These are phyloP conservation scores for Aspergillus indologenus DNA, from an alignment of 495 filamentous ascomycete species.

Conservation along the genomic window DNA sequence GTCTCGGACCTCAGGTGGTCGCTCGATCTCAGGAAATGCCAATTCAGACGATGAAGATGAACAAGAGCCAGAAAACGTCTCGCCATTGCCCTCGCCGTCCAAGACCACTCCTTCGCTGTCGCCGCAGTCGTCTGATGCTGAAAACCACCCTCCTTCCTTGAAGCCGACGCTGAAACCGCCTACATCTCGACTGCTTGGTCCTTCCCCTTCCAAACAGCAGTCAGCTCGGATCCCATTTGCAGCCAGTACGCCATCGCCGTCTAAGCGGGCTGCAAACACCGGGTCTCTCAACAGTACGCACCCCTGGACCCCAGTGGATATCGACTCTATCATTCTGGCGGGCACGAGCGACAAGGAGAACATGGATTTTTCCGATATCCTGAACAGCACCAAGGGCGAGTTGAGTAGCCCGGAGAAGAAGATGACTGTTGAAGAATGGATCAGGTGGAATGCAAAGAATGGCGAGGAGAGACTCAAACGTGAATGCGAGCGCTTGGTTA, in stretches of 20 bases:
- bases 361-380: conserved; percentile 40
- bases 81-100: conserved; percentile 31
- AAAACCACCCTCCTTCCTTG: conserved; percentile 71
- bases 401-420: conserved; percentile 75
- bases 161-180: conserved; percentile 51
- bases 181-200: conserved; percentile 28
- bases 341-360: conserved; percentile 54
- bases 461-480: conserved; percentile 73
- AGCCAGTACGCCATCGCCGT: conserved; percentile 63
- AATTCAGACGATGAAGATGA: conserved; percentile 1
- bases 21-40: conserved; percentile 10
- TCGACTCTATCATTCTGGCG: conserved; percentile 57
- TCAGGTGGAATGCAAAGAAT: conserved; percentile 70
- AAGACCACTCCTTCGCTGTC: conserved; percentile 56
- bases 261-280: conserved; percentile 56
- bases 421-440: conserved; percentile 94
- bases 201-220: conserved; percentile 43
- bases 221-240: conserved; percentile 45
- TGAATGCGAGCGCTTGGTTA: conserved; percentile 79
- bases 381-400: conserved; percentile 50
- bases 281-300: conserved; percentile 54
- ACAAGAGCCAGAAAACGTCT: conserved; percentile 24
- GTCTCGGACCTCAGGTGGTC: conserved; percentile 21
- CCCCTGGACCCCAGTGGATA: conserved; percentile 72
- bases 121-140: conserved; percentile 75